Evolutionary conservation across 257 asterid genomes (phyloP), one percentile per base, ranked within the genome.

Genomic region (Avicennia marina): DNA sequence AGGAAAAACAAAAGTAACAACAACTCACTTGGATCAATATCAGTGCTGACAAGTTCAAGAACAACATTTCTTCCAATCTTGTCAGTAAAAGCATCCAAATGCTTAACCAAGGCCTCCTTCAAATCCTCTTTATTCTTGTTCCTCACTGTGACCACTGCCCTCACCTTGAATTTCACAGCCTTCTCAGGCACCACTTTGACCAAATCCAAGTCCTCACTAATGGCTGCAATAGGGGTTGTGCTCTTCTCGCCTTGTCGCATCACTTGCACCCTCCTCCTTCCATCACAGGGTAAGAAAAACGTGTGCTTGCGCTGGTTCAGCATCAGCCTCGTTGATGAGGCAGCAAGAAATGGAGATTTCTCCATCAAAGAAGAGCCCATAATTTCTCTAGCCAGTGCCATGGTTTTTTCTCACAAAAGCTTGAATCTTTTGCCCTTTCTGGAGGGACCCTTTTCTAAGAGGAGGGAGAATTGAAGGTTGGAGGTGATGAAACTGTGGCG

Each of bases 81-180:
- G 9, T 89, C 97, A 0, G 95, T 69, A 11, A 89, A 67, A 57
- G 94, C 82, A 76, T 93, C 99, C 39, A 80, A 68, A 36, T 84
- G 97, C 53, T 86, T 86, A 8, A 84, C 72, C 4, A 93, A 39
- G 15, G 86, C 56, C 56, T 80, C 97, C 69, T 78, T 89, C 0
- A 86, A 73, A 31, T 81, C 94, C 75, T 89, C 97, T 58, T 80
- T 86, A 40, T 68, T 71, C 72, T 89, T 86, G 74, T 93, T 93
- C 65, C 80, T 84, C 19, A 93, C 87, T 0, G 96, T 86, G 47
- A 82, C 78, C 40, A 86, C 91, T 12, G 99, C 94, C 72, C 97
- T 76, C 0, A 86, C 99, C 67, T 82, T 86, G 53, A 89, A 83
- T 51, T 75, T 70, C 42, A 75, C 94, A 3, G 94, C 83, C 19